Percentiles rank a stretch among this genome's conserved stretches.
phyloP scores from a whole-genome alignment of 371 early-diverging fungal genomes.

The Dinochytrium kinnereticum region DNA sequence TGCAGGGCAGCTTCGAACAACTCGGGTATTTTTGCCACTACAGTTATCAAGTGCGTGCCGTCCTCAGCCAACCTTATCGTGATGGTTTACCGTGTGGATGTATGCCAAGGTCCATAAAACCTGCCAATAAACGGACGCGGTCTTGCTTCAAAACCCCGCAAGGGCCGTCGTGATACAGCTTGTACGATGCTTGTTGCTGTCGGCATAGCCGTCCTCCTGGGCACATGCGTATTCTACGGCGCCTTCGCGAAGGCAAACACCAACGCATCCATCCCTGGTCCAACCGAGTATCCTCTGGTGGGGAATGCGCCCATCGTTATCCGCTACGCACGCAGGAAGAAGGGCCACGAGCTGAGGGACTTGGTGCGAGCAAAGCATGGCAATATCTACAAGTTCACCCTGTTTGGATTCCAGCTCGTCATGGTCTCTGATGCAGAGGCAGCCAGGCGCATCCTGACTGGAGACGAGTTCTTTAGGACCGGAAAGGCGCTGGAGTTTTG shows the following conservation, averaged over 20 bases:
- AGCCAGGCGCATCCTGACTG: neutral
- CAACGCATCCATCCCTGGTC: slow-evolving; percentile 3
- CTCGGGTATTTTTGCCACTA: too few species aligned
- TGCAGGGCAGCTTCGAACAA: too few species aligned
- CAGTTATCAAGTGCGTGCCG: too few species aligned
- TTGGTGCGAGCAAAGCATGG: neutral
- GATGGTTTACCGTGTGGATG: too few species aligned
- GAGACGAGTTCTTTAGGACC: slow-evolving; percentile 3
- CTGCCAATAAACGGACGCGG: too few species aligned
- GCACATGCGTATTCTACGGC: neutral
- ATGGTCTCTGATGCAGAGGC: neutral
- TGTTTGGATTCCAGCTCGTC: neutral
- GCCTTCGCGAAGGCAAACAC: neutral
- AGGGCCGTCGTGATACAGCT: too few species aligned
- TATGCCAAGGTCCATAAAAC: too few species aligned
- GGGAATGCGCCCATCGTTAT: neutral
- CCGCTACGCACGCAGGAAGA: neutral
- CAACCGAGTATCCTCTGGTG: neutral
- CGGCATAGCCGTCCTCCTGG: neutral
- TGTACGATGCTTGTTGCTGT: too few species aligned
- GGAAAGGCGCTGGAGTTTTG: too few species aligned
- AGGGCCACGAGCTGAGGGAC: neutral
- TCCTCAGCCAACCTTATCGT: too few species aligned
- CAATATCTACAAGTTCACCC: neutral
- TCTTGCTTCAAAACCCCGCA: too few species aligned